Percentiles rank a stretch among this genome's conserved stretches.
Evolutionary conservation across 106 monocot genomes (phyloP).

Genomic region (Triglochin maritima): DNA sequence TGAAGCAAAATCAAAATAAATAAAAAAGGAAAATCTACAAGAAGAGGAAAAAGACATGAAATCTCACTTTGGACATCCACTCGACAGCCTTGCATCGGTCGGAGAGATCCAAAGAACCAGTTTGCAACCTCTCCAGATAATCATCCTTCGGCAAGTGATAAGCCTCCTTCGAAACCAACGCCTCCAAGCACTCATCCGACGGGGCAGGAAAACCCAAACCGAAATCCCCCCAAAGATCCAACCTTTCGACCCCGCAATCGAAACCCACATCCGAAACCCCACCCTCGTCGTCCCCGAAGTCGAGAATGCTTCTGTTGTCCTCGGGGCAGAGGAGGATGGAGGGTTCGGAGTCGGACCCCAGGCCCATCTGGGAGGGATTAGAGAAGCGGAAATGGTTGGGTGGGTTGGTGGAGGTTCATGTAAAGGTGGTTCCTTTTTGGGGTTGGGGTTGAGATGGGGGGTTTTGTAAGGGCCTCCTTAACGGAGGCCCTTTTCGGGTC

Average conservation of each 20-base stretch:
- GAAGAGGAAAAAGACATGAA: neutral
- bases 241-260: neutral
- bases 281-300: slow-evolving; percentile 35
- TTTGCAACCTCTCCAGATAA: slow-evolving; percentile 43
- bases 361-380: too few relatives aligned
- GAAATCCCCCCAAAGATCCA: slow-evolving; percentile 7
- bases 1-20: neutral
- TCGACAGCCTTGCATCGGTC: slow-evolving; percentile 72
- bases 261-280: neutral
- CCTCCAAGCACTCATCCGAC: slow-evolving; percentile 55
- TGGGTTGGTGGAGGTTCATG: too few relatives aligned
- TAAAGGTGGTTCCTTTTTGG: too few relatives aligned
- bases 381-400: too few relatives aligned
- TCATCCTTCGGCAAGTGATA: slow-evolving; percentile 60
- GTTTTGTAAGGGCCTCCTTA: too few relatives aligned
- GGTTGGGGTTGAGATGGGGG: too few relatives aligned
- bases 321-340: slow-evolving; percentile 58
- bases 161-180: slow-evolving; percentile 40
- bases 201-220: slow-evolving; percentile 42
- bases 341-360: slow-evolving; percentile 23
- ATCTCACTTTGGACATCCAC: slow-evolving; percentile 71
- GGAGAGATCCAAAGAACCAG: slow-evolving; percentile 43
- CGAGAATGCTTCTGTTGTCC: slow-evolving; percentile 48
- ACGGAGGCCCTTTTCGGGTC: too few relatives aligned
- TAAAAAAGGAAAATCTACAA: neutral